These are phyloP conservation scores for bread wheat (Triticum aestivum) DNA, from an alignment of 176 grass and related monocot genomes.

Conservation along the genomic window DNA sequence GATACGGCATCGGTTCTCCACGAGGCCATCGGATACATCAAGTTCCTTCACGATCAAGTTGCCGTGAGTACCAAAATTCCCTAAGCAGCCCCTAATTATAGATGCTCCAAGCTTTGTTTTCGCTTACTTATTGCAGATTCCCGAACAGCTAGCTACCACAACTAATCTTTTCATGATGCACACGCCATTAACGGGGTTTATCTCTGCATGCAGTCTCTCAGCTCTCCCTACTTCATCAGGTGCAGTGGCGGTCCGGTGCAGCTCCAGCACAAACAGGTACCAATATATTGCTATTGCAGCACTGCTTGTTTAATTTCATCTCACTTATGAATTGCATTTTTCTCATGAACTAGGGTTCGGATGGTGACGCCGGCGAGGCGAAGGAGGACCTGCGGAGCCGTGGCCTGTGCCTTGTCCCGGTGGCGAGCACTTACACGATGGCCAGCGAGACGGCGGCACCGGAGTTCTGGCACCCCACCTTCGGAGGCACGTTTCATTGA, in stretches of 20 bases:
- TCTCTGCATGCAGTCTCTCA: constrained; percentile 66
- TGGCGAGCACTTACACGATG: constrained; percentile 68
- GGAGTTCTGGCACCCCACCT: constrained; percentile 82
- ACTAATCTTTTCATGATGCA: not conserved
- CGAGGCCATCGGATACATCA: constrained; percentile 94
- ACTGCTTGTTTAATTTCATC: not conserved
- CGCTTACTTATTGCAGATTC: not conserved
- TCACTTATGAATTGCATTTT: not conserved
- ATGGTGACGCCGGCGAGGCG: constrained; percentile 15
- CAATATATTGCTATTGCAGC: not conserved
- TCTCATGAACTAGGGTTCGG: constrained; percentile 25
- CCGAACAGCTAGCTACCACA: not conserved
- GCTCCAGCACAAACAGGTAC: constrained; percentile 47
- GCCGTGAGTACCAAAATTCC: constrained; percentile 48
- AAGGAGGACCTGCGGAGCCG: constrained; percentile 65
- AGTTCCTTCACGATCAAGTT: constrained; percentile 88
- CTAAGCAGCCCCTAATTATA: not conserved
- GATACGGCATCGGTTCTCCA: constrained; percentile 99
- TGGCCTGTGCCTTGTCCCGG: constrained; percentile 78
- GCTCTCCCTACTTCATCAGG: constrained; percentile 79
- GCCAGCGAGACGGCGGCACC: constrained; percentile 38
- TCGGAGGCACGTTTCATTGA: constrained; percentile 64
- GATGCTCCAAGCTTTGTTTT: not conserved
- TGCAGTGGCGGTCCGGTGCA: constrained; percentile 39
- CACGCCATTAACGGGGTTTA: not conserved